Conservation (phyloP, 169 alveolate species). For the Eimeria acervulina region DNA sequence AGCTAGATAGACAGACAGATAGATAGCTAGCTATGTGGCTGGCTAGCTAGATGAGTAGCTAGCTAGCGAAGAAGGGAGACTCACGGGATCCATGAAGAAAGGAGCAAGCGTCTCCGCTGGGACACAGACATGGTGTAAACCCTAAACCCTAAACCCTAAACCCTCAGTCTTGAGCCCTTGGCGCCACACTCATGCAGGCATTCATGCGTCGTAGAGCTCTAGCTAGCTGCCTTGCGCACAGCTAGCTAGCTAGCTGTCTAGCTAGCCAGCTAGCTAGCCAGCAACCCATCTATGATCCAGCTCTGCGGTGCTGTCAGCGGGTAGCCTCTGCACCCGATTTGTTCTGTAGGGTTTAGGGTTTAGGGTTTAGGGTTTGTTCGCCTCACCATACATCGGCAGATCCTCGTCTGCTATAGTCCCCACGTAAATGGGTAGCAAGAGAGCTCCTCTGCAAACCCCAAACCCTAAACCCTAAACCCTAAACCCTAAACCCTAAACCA, state of each 20-base stretch:
- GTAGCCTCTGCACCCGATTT: background rate
- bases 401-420: background rate
- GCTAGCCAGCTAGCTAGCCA: background rate
- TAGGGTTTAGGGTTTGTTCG: background rate
- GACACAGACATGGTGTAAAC: constrained; percentile 3
- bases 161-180: background rate
- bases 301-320: background rate
- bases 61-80: background rate
- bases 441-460: constrained; percentile 52
- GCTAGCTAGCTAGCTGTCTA: background rate
- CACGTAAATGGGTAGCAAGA: constrained; percentile 19
- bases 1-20: background rate
- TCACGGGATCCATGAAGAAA: constrained; percentile 40
- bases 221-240: constrained; percentile 13
- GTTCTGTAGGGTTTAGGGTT: background rate
- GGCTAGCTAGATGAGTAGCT: background rate
- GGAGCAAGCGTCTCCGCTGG: constrained; percentile 46
- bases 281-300: background rate
- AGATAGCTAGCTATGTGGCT: background rate
- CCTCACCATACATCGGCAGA: constrained; percentile 14
- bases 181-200: background rate
- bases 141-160: constrained; percentile 45
- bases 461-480: constrained; percentile 48
- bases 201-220: background rate
- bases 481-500: constrained; percentile 37